phyloP scores from a whole-genome alignment of 2,329 filamentous ascomycete genomes.

The Pseudogymnoascus sp. region DNA sequence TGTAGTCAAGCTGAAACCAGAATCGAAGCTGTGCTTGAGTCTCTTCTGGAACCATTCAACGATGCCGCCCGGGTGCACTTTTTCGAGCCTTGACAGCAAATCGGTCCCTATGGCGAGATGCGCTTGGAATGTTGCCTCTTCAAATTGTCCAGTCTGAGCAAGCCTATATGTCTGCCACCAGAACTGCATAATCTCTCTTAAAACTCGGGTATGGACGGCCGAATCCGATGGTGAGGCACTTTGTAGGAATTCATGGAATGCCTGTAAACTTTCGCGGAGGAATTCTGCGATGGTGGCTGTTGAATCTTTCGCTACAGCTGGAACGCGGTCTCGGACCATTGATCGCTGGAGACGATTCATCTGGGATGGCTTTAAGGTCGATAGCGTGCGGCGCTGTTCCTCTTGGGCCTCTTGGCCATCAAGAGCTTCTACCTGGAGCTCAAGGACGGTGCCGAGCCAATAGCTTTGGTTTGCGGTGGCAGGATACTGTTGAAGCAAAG shows the following conservation, averaged over 20 bases:
- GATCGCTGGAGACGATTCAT: slow-evolving; percentile 56
- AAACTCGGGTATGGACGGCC: slow-evolving; percentile 25
- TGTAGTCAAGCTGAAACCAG: slow-evolving; percentile 63
- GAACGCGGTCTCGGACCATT: slow-evolving; percentile 44
- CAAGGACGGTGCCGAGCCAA: slow-evolving; percentile 47
- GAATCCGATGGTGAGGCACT: slow-evolving; percentile 20
- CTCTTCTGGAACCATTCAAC: slow-evolving; percentile 25
- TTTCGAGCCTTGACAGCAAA: slow-evolving; percentile 11
- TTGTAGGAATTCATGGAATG: slow-evolving; percentile 38
- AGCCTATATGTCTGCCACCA: slow-evolving; percentile 47
- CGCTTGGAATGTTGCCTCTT: slow-evolving; percentile 57
- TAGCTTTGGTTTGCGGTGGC: slow-evolving; percentile 24
- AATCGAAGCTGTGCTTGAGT: slow-evolving; percentile 52
- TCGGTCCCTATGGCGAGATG: slow-evolving; percentile 40
- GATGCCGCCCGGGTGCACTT: slow-evolving; percentile 7
- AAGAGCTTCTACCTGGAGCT: slow-evolving; percentile 40
- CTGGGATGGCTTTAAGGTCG: slow-evolving; percentile 40
- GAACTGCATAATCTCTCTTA: slow-evolving; percentile 41
- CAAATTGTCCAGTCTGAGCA: slow-evolving; percentile 40
- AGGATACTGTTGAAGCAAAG: slow-evolving; percentile 35
- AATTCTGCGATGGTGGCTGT: slow-evolving; percentile 48
- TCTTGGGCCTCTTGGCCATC: slow-evolving; percentile 35
- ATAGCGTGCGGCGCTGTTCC: slow-evolving; percentile 33
- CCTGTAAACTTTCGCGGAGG: slow-evolving; percentile 35
- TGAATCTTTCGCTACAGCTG: slow-evolving; percentile 51